Evolutionary conservation across 805 yeast genomes (phyloP).

Genomic region (Yamadazyma tumulicola): DNA sequence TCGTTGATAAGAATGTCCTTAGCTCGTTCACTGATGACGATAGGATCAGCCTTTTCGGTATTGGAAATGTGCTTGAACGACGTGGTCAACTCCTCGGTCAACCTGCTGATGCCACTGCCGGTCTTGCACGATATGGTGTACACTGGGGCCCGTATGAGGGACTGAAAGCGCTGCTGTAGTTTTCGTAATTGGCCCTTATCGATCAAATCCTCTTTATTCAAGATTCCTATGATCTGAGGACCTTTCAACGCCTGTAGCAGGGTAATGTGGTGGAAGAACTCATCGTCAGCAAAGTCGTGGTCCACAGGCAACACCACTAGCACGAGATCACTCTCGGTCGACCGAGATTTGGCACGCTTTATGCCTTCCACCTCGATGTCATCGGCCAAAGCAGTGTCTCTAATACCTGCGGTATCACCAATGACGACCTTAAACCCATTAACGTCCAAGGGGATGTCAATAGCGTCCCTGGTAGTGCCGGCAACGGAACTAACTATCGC

Average conservation of each 20-base stretch:
- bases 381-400: slow-evolving; percentile 48
- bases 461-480: slow-evolving; percentile 90
- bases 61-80: slow-evolving; percentile 49
- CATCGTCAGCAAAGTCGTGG: slow-evolving; percentile 16
- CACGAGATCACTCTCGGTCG: slow-evolving; percentile 62
- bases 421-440: slow-evolving; percentile 79
- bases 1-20: slow-evolving; percentile 73
- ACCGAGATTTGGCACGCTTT: slow-evolving; percentile 61
- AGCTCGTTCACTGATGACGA: slow-evolving; percentile 70
- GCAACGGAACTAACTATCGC: slow-evolving; percentile 90
- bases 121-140: slow-evolving; percentile 57
- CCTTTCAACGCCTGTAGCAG: slow-evolving; percentile 18
- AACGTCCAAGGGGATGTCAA: slow-evolving; percentile 78
- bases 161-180: slow-evolving; percentile 4
- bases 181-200: not conserved
- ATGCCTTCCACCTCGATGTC: slow-evolving; percentile 78
- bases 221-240: slow-evolving; percentile 38
- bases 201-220: slow-evolving; percentile 62
- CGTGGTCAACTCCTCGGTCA: slow-evolving; percentile 41
- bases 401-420: slow-evolving; percentile 92
- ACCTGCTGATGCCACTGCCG: slow-evolving; percentile 50
- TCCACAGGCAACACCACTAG: slow-evolving; percentile 60
- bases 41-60: slow-evolving; percentile 56
- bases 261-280: slow-evolving; percentile 36
- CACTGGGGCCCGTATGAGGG: slow-evolving; percentile 16